Evolutionary conservation across 371 early-diverging fungal genomes (phyloP), one percentile per base, ranked within the genome.

Genomic region (Mucor sp.): DNA sequence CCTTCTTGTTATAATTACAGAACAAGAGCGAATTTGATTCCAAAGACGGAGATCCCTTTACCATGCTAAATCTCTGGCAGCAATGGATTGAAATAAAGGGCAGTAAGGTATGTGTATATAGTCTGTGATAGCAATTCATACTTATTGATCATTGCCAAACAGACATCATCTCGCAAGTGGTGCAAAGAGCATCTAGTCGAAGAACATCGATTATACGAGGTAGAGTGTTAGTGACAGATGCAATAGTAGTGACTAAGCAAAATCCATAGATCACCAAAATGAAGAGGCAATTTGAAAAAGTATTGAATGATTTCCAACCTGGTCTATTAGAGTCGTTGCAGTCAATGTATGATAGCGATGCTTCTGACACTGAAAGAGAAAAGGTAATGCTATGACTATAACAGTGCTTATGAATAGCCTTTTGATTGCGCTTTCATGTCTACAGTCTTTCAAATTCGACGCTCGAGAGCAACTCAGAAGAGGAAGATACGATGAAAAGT

Each of bases 141-240:
- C 19, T 28, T 35, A 58, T 19, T 14, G 33, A 23, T 2, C 4
- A 5, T 25, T 39, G n/a, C 23, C 27, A 14, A 33, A 2, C 50
- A 84, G 79, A 69, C 70, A 55, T 84, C 86, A 0, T 87, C 89
- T 9, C 74, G 80, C 37, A 79, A 71, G 41, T 91, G 91, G 91
- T 89, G 89, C 67, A 78, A 70, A 58, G 73, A 81, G n/a, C 84
- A 83, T 67, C 87, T 89, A 1, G 67, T 89, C 1, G 90, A 90
- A 71, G 91, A 91, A 59, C 89, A 90, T 32, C 78, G 91, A 30
- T 59, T 91, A 37, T 91, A 89, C 68, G 91, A 91, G 76, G 89
- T 89, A 72, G 67, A 71, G 4, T 12, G 4, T 14, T 8, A 14
- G 6, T 47, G 23, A 19, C 2, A 47, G 21, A 47, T 4, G 4